Conservation (phyloP, 2,329 filamentous ascomycete species). For the Ascochyta fabae region DNA sequence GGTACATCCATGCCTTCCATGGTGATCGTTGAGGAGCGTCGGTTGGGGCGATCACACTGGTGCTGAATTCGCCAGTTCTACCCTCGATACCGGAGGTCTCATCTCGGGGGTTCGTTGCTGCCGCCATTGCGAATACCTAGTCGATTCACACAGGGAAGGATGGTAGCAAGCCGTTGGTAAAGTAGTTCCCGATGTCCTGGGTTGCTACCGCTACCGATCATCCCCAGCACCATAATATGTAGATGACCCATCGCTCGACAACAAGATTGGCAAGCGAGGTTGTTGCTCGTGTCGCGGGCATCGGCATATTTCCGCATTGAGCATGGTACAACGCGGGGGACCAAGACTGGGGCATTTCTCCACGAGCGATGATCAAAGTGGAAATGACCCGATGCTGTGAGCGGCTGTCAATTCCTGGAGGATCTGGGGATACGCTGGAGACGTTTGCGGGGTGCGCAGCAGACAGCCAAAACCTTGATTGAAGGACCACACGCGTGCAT, state of each 20-base stretch:
- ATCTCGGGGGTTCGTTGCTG: constrained; percentile 31
- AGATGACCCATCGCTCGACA: constrained; percentile 22
- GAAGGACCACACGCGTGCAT: not conserved
- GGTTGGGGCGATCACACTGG: constrained; percentile 40
- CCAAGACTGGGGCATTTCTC: constrained; percentile 20
- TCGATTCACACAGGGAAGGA: not conserved
- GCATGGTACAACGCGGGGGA: constrained; percentile 32
- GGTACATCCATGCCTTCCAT: constrained; percentile 49
- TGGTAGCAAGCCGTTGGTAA: constrained; percentile 9
- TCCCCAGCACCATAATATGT: constrained; percentile 33
- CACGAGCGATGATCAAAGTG: constrained; percentile 18
- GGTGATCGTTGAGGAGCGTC: constrained; percentile 46
- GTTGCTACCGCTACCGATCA: constrained; percentile 5
- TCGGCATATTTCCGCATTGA: constrained; percentile 32
- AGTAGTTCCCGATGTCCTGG: constrained; percentile 11
- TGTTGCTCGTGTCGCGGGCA: constrained; percentile 25
- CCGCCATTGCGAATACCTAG: constrained; percentile 19
- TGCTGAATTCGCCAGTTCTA: constrained; percentile 32
- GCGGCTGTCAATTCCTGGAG: not conserved
- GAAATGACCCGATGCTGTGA: constrained; percentile 16
- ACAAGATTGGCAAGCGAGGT: constrained; percentile 20
- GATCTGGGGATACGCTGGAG: not conserved
- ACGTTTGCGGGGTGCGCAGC: not conserved
- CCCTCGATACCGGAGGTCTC: constrained; percentile 28
- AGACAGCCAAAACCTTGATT: not conserved